Percentiles rank a stretch among this genome's conserved stretches.
phyloP scores from a whole-genome alignment of 129 eudicot genomes.

The Escallonia herrerae region DNA sequence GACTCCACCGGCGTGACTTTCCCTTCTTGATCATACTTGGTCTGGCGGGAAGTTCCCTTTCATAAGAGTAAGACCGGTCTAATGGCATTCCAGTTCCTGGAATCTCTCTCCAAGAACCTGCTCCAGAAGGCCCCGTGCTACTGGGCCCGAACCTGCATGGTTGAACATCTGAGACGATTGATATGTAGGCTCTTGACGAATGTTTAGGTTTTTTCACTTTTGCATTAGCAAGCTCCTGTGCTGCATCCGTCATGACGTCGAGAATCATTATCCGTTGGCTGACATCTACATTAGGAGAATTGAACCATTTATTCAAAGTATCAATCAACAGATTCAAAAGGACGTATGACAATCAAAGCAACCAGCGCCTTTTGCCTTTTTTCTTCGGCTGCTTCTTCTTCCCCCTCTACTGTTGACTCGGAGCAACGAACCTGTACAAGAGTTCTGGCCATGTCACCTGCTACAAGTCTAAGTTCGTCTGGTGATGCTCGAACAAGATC shows the following conservation, averaged over 20 bases:
- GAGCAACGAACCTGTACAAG: conserved; percentile 86
- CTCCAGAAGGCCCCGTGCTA: conserved; percentile 60
- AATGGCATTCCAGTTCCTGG: conserved; percentile 54
- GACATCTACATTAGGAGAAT: conserved; percentile 81
- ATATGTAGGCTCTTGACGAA: conserved; percentile 39
- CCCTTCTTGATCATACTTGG: conserved; percentile 52
- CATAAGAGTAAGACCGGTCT: conserved; percentile 69
- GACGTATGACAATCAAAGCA: conserved; percentile 62
- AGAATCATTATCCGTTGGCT: conserved; percentile 85
- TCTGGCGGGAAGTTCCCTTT: conserved; percentile 75
- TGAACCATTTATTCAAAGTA: conserved; percentile 55
- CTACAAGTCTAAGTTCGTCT: conserved; percentile 71
- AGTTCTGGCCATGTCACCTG: conserved; percentile 65
- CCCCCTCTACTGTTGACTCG: conserved; percentile 71
- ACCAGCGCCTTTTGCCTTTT: conserved; percentile 72
- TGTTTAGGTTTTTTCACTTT: conserved; percentile 34
- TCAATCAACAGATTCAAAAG: conserved; percentile 66
- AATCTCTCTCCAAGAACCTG: conserved; percentile 72
- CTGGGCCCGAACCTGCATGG: conserved; percentile 92
- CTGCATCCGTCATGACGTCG: conserved; percentile 84
- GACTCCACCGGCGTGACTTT: conserved; percentile 77
- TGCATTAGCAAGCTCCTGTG: conserved; percentile 66
- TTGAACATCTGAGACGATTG: conserved; percentile 55
- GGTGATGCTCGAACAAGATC: conserved; percentile 86
- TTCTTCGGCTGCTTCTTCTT: conserved; percentile 93